Base-by-base conservation (phyloP, 2,329 filamentous ascomycete genomes). In the Ascomycota sp. region DNA sequence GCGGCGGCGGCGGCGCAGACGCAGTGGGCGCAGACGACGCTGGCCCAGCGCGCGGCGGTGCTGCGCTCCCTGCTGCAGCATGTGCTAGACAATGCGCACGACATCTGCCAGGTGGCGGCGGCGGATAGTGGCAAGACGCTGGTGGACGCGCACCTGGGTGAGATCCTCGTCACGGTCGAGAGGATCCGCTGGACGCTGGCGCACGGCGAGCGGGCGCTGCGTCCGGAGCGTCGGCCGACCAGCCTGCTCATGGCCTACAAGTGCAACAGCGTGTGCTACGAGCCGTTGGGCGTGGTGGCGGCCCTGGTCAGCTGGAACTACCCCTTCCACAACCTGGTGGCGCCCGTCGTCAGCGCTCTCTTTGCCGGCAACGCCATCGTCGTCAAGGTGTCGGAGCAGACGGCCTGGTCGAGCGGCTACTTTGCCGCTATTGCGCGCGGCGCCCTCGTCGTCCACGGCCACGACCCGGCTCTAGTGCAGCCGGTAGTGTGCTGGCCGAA, bases 231-330 rank as follows among this genome's bases (percentile, higher is more conserved):
- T 29, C 65, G 89, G 31, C 82, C 85, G 5, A 92, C 83, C 1
- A 94, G 91, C 51, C 62, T 93, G 27, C 65, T 98, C 37, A 91
- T 98, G 82, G 69, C 74, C 55, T 94, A 95, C 56, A 98, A 98
- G 64, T 72, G 69, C 49, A 94, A 94, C 47, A 75, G 74, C 36
- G 83, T 98, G 20, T 59, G 68, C 29, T 98, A 92, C 52, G 85
- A 98, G 53, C 86, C 89, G 10, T 59, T 95, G 13, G 89, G 89
- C 11, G 82, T 98, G 23, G 80, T 98, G 5, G 76, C 82, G 8
- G 86, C 89, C 12, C 75, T 86, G 30, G 82, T 98, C 26, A 89
- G 79, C 47, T 98, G 89, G 89, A 98, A 98, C 58, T 95, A 83
- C 48, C 74, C 81, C 27, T 92, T 95, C 53, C 89, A 98, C 57